Percentiles rank a stretch among this genome's conserved stretches.
Conservation (phyloP, 176 grass and related monocot species). For the Alopecurus myosuroides region DNA sequence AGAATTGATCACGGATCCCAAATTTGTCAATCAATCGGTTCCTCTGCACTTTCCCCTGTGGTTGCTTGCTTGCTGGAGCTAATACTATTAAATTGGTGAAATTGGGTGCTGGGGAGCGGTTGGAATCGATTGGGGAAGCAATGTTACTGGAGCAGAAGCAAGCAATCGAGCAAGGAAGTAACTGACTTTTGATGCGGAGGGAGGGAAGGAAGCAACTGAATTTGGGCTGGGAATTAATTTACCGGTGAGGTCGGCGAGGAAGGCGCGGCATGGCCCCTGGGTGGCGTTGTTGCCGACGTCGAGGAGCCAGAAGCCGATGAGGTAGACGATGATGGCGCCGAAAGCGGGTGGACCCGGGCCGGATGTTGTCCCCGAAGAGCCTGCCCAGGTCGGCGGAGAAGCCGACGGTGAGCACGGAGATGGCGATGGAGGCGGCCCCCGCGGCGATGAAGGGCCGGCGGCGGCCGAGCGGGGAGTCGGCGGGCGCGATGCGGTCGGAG, state of each 20-base stretch:
- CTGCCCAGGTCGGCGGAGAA: conserved; percentile 64
- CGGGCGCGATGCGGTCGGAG: conserved; percentile 47
- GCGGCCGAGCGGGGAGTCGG: conserved; percentile 45
- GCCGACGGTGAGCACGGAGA: conserved; percentile 47
- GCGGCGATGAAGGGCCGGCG: conserved; percentile 66
- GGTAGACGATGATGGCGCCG: conserved; percentile 62
- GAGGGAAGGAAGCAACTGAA: too few species aligned
- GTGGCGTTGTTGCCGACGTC: conserved; percentile 85
- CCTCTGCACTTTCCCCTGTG: neutral
- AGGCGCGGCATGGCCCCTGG: conserved; percentile 74
- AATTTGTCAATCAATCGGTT: neutral
- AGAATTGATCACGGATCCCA: conserved; percentile 15
- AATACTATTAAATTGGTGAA: neutral
- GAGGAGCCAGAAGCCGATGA: conserved; percentile 83
- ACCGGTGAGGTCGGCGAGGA: conserved; percentile 90
- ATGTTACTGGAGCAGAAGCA: too few species aligned
- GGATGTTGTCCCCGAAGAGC: conserved; percentile 53
- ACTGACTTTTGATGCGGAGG: too few species aligned
- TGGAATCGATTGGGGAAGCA: too few species aligned
- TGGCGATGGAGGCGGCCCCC: conserved; percentile 38
- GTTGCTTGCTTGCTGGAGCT: neutral
- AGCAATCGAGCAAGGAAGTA: neutral
- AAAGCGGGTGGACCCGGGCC: conserved; percentile 5
- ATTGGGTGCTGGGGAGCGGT: neutral
- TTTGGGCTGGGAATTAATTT: too few species aligned